phyloP scores from a whole-genome alignment of 176 grass and related monocot genomes.

The Avena eriantha region DNA sequence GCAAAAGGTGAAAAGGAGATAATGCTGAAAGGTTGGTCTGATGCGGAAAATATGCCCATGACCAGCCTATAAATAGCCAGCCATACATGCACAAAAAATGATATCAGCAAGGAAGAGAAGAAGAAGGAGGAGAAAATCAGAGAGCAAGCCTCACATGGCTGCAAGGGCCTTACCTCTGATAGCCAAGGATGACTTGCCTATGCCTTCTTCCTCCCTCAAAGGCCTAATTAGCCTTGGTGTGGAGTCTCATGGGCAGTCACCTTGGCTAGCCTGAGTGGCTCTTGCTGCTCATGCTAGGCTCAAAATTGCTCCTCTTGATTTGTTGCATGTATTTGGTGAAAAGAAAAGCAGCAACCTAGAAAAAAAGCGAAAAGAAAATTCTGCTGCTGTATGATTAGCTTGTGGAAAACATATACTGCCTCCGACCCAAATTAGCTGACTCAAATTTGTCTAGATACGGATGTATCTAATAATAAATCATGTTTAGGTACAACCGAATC shows the following conservation, averaged over 20 bases:
- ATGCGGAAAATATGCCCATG: neutral
- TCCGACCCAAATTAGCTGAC: no score
- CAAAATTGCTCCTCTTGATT: slow-evolving; percentile 17
- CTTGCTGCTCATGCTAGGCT: slow-evolving; percentile 46
- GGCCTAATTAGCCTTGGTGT: neutral
- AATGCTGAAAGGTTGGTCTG: neutral
- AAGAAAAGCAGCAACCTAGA: neutral
- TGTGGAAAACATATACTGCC: neutral
- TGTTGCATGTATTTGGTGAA: neutral
- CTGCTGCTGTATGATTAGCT: neutral
- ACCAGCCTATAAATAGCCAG: slow-evolving; percentile 29
- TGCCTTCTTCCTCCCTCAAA: slow-evolving; percentile 34
- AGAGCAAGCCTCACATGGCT: slow-evolving; percentile 46
- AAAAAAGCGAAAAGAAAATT: neutral
- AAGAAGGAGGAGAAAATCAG: neutral
- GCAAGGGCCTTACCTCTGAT: slow-evolving; percentile 40
- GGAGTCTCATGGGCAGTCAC: slow-evolving; percentile 48
- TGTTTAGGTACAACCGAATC: no score
- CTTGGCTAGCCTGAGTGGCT: slow-evolving; percentile 54
- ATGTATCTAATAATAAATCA: no score
- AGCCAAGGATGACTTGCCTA: slow-evolving; percentile 45
- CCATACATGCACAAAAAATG: neutral
- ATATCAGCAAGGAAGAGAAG: neutral
- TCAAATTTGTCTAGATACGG: no score
- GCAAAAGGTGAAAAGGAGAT: neutral